Percentiles rank a stretch among this genome's conserved stretches.
These are phyloP conservation scores for Ustilago curta DNA, from an alignment of 1,284 basidiomycete species.

Conservation along the genomic window DNA sequence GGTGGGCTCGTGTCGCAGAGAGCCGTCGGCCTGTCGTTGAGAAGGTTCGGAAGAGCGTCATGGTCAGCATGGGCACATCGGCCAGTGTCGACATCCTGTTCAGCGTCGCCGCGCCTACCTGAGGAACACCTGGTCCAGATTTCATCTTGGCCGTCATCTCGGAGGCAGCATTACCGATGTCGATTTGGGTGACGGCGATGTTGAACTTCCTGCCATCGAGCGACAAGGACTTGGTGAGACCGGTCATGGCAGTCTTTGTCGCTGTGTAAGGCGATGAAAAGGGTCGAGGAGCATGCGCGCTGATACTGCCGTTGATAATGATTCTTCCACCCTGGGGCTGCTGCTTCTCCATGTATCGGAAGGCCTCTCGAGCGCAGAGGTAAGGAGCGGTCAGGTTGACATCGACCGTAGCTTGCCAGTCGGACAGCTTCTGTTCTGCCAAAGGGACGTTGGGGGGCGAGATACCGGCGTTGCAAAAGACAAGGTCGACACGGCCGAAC, in stretches of 20 bases:
- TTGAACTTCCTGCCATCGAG: conserved; percentile 54
- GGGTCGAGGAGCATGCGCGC: conserved; percentile 53
- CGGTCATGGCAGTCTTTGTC: conserved; percentile 59
- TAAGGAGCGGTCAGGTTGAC: conserved; percentile 58
- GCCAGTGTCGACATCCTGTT: not conserved
- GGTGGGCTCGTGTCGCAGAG: conserved; percentile 48
- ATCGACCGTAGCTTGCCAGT: conserved; percentile 57
- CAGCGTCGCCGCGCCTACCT: conserved; percentile 16
- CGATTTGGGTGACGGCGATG: conserved; percentile 60
- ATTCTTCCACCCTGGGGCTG: conserved; percentile 54
- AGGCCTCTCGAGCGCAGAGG: conserved; percentile 57
- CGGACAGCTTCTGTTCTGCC: conserved; percentile 45
- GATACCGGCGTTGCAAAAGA: conserved; percentile 61
- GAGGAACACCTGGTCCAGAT: conserved; percentile 46
- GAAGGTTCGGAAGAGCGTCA: not conserved
- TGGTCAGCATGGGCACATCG: not conserved
- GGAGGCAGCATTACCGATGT: conserved; percentile 59
- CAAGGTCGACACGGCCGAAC: conserved; percentile 53
- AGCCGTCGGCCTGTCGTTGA: conserved; percentile 42
- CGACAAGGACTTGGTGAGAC: conserved; percentile 53
- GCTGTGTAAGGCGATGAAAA: conserved; percentile 49
- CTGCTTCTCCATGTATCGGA: conserved; percentile 57
- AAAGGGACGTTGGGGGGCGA: conserved; percentile 52
- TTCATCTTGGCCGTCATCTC: conserved; percentile 58
- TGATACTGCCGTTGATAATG: conserved; percentile 61